A percentile compares a stretch with the other conserved stretches of the same genome.
Conservation (phyloP, 345 rosid genomes). For the Erodium maritimum region DNA sequence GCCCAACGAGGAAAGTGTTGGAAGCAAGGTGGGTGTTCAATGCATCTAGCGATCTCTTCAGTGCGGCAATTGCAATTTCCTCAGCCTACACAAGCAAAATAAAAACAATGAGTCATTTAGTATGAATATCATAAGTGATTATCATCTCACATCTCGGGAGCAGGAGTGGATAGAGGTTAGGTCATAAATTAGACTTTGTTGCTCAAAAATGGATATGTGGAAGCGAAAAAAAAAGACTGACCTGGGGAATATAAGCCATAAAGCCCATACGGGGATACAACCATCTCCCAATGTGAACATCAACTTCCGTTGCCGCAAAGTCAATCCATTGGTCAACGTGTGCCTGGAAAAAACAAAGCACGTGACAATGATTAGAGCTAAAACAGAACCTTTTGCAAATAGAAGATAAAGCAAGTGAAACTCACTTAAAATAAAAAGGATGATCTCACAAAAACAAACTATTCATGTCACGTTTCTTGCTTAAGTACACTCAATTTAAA, state of each 20-base stretch:
- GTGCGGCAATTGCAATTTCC: constrained; percentile 55
- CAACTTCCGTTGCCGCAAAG: constrained; percentile 67
- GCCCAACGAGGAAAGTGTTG: constrained; percentile 82
- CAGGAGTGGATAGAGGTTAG: too few species aligned
- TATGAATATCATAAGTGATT: too few species aligned
- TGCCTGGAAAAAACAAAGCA: constrained; percentile 34
- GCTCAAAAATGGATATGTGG: background rate
- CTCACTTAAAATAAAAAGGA: too few species aligned
- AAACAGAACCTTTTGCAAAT: too few species aligned
- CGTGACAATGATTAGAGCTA: constrained; percentile 4
- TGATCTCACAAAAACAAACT: too few species aligned
- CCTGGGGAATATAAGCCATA: constrained; percentile 54
- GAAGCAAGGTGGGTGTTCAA: constrained; percentile 62
- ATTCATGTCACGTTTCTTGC: too few species aligned
- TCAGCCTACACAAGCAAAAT: constrained; percentile 41
- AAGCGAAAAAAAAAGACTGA: constrained; percentile 17
- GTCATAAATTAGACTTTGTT: too few species aligned
- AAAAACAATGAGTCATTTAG: too few species aligned
- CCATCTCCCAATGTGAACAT: constrained; percentile 50
- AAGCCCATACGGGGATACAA: constrained; percentile 45
- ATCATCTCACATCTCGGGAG: too few species aligned
- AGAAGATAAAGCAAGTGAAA: too few species aligned
- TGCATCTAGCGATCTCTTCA: constrained; percentile 75
- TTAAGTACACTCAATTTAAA: too few species aligned
- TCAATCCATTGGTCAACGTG: constrained; percentile 97